A percentile compares a stretch with the other conserved stretches of the same genome.
Conservation (phyloP, 1,284 basidiomycete species). For the Irpex lacteus region DNA sequence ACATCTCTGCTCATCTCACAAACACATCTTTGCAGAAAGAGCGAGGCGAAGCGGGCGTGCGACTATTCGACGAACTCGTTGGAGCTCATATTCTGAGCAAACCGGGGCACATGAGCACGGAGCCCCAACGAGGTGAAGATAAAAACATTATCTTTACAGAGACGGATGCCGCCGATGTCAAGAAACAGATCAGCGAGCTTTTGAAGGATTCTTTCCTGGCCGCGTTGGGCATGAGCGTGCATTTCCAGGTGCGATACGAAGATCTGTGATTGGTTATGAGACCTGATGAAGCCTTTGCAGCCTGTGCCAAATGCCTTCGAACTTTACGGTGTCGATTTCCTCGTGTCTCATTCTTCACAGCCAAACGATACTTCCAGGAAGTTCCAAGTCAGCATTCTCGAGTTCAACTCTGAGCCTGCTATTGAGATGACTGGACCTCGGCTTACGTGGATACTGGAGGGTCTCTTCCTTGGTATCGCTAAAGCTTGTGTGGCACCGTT, state of each 20-base stretch:
- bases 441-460: conserved; percentile 76
- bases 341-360: conserved; percentile 56
- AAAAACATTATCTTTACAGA: conserved; percentile 27
- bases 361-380: conserved; percentile 17
- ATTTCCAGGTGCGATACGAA: conserved; percentile 69
- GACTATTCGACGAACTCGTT: conserved; percentile 75
- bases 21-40: conserved; percentile 92
- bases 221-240: conserved; percentile 78
- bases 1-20: conserved; percentile 85
- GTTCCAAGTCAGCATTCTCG: conserved; percentile 78
- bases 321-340: conserved; percentile 90
- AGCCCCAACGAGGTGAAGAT: not conserved
- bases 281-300: conserved; percentile 36
- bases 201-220: conserved; percentile 86
- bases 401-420: conserved; percentile 95
- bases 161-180: conserved; percentile 57
- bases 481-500: conserved; percentile 71
- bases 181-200: conserved; percentile 61
- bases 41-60: conserved; percentile 64
- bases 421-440: conserved; percentile 92
- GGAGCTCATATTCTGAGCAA: conserved; percentile 41
- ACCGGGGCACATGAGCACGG: not conserved
- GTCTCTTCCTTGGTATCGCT: conserved; percentile 76
- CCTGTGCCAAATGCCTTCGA: conserved; percentile 92
- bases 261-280: conserved; percentile 4